Base-by-base conservation (phyloP, 169 alveolate species). In the Babesia bigemina region DNA sequence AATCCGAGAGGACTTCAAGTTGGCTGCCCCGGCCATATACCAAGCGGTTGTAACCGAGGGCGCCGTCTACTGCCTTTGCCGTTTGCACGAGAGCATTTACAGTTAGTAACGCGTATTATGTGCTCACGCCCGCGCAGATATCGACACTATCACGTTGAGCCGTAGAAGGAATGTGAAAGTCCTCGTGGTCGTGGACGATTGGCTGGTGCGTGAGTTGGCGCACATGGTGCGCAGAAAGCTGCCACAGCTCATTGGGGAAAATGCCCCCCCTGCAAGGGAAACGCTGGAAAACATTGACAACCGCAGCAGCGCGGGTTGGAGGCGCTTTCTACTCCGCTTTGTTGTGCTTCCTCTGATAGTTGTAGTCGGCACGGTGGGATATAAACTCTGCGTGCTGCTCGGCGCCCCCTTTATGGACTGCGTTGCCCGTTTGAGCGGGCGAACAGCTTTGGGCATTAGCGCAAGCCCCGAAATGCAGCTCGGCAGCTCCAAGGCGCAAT, bases 241-340 rank as follows among this genome's bases (percentile, higher is more conserved):
- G 48, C 70, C 72, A 2, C 16, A 2, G 16, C 28, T 71, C 22
- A 26, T 59, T 47, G 28, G 11, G 16, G 63, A 36, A 6, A 71
- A 71, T 17, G 19, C 61, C 8, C 73, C 45, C 0, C 81, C 84
- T 14, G 28, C 45, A 57, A n/a, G 33, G 19, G 75, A 73, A 21
- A 53, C 4, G 21, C 9, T 73, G 58, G 26, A 45, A 0, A 9
- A 29, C 58, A 33, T 73, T 11, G 84, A 73, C 57, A 60, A 44
- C 22, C 67, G 63, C 52, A 66, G 71, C 79, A 48, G 71, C 56
- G 53, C 59, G 65, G 65, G 65, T 7, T 77, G 86, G 86, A n/a
- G 52, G 28, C 52, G 61, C 24, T 77, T 77, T 36, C 63, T 77
- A 0, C 55, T 67, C 33, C 55, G 36, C 45, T 77, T 63, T 59